A percentile compares a stretch with the other conserved stretches of the same genome.
These are phyloP conservation scores for Rubia balearica DNA, from an alignment of 305 asterid species.

Conservation along the genomic window DNA sequence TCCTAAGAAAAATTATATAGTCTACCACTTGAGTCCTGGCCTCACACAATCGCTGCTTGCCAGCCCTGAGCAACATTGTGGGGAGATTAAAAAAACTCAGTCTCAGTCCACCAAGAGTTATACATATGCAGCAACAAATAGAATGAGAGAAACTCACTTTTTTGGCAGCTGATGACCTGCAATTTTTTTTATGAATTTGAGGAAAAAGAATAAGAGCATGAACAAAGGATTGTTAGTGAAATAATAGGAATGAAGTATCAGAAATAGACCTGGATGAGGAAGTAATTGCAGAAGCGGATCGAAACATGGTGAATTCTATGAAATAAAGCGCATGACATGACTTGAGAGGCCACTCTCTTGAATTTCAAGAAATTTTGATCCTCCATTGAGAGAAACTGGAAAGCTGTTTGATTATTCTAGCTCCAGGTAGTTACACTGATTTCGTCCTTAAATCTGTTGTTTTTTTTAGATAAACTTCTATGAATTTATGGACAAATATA, in stretches of 20 bases:
- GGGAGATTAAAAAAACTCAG: not conserved
- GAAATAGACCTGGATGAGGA: conserved; percentile 49
- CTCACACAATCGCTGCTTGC: conserved; percentile 75
- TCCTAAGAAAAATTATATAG: conserved; percentile 74
- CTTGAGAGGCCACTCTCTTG: too few species aligned
- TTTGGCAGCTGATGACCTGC: conserved; percentile 63
- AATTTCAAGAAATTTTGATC: too few species aligned
- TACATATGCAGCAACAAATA: not conserved
- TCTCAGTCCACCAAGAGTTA: not conserved
- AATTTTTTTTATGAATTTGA: too few species aligned
- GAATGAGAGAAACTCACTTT: conserved; percentile 39
- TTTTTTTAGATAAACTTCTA: too few species aligned
- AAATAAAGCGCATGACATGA: not conserved
- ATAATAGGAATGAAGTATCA: conserved; percentile 1
- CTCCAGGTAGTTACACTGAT: too few species aligned
- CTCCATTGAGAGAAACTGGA: too few species aligned
- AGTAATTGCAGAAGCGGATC: conserved; percentile 46
- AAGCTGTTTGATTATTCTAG: too few species aligned
- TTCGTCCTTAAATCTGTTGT: too few species aligned
- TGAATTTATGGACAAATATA: too few species aligned
- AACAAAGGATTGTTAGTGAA: not conserved
- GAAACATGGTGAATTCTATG: conserved; percentile 37
- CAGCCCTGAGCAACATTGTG: conserved; percentile 39
- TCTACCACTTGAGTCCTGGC: conserved; percentile 71
- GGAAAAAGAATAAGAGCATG: not conserved